Base-by-base conservation (phyloP, 1,139 yeast species). In the Sugiyamaella pinicola region DNA sequence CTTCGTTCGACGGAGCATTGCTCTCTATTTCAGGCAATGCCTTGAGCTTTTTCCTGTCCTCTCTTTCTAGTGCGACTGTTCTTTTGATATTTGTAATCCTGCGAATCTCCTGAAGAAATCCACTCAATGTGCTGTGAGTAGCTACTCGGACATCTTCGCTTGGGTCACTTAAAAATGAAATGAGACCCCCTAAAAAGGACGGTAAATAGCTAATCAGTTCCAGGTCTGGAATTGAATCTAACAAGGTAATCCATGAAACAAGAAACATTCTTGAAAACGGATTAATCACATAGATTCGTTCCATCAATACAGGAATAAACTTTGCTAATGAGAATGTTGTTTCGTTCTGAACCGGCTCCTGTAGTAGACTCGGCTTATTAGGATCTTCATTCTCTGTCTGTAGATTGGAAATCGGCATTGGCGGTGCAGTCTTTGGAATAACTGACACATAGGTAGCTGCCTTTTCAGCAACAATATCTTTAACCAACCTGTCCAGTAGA, bases 401-500 rank as follows among this genome's bases (percentile, higher is more conserved):
- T n/a, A 47, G 24, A 9, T 37, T 28, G 12, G 47, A 42, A 8
- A 19, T 29, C 12, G 52, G 52, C 22, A 49, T 49, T 18, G 43
- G 19, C 12, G 52, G 52, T 6, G 49, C 13, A 9, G 53, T 37
- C 35, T 58, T 56, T 10, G 56, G 84, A 34, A 90, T 79, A 2
- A 88, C 80, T n/a, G 96, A 88, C 1, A 90, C 85, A 69, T 90
- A 93, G 21, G 85, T 85, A 0, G 97, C 85, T 0, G 98, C 96
- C 66, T 91, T 89, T 59, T 96, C 98, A 49, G 96, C 87, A 1
- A 93, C 97, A 52, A 95, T 91, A 68, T 95, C 99, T 68, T 95
- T 93, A 60, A 93, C 83, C 59, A 95, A 77, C 40, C 98, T 71
- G 70, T 95, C 98, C 59, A 95, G 79, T 47, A 95, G 79, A 69